Evolutionary conservation across 164 flowering plant species (phyloP), one percentile per base, ranked within the genome.

Genomic region (Liquidambar formosana): DNA sequence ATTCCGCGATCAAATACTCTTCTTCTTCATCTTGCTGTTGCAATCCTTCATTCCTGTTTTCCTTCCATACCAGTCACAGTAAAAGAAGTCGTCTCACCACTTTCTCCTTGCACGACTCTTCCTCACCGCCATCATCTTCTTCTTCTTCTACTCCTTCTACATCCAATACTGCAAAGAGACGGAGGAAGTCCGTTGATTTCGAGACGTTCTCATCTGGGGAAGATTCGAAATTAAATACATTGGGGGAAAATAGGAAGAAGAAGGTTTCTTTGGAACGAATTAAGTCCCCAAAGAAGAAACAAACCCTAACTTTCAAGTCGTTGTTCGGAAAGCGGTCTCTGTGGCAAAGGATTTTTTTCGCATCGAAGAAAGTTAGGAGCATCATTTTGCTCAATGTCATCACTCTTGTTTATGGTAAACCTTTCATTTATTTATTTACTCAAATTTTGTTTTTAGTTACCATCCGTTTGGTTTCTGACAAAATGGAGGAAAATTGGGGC

Each of bases 321-420:
- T 57, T 73, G 64, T 68, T 81, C 23, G 82, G 84, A 58, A 83
- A 76, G 68, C 43, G 73, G 22, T 71, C 84, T n/a, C 62, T 82
- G 65, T 88, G 94, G 94, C 81, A 84, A 61, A 82, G 90, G 81
- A 83, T 89, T 8, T 77, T 86, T 12, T 84, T 86, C 54, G 90
- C 87, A 9, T 89, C 97, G 1, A 78, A 63, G 76, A 90, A 86
- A 70, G 88, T 90, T 64, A 80, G 91, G 75, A 85, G 94, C 75
- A 79, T 93, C 63, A 80, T 93, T 52, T 73, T 93, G 79, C 96
- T 93, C 65, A 93, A 90, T 67, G 79, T 83, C 59, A 70, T 89
- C 67, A 79, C 96, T 18, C 16, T 93, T 54, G 68, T 90, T 10
- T 93, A 84, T 65, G 97, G 96, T 92, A 74, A 38, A 49, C 26